A percentile compares a stretch with the other conserved stretches of the same genome.
These are phyloP conservation scores for Zelopaecilomyces penicillatus DNA, from an alignment of 2,329 filamentous ascomycete species.

Conservation along the genomic window DNA sequence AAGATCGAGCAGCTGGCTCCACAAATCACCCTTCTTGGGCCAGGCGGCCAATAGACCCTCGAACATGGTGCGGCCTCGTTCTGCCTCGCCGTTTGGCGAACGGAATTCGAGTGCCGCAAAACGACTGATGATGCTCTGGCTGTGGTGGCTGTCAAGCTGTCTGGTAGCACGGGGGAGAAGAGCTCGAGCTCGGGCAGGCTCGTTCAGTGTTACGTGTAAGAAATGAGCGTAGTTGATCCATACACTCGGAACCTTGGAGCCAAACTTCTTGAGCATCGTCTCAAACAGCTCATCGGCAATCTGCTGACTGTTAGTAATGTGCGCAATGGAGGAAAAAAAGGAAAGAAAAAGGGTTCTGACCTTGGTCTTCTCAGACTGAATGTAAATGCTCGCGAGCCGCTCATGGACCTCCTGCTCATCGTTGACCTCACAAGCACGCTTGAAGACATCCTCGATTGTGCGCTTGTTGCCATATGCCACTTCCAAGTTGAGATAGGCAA, in stretches of 20 bases:
- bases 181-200: conserved; percentile 65
- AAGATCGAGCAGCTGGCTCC: conserved; percentile 85
- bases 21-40: conserved; percentile 84
- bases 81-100: conserved; percentile 70
- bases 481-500: conserved; percentile 88
- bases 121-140: conserved; percentile 64
- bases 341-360: conserved; percentile 43
- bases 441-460: conserved; percentile 76
- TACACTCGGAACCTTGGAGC: conserved; percentile 67
- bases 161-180: conserved; percentile 79
- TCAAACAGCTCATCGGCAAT: conserved; percentile 87
- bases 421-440: conserved; percentile 87
- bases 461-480: conserved; percentile 82
- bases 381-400: conserved; percentile 86
- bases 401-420: conserved; percentile 85
- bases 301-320: conserved; percentile 37
- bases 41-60: conserved; percentile 77
- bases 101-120: conserved; percentile 91
- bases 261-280: conserved; percentile 78
- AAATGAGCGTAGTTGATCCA: conserved; percentile 96
- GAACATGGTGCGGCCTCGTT: conserved; percentile 90
- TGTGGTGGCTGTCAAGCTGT: conserved; percentile 61
- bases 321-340: conserved; percentile 16
- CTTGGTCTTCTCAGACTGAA: conserved; percentile 76
- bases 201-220: conserved; percentile 64